Evolutionary conservation across 345 rosid species (phyloP).

Genomic region (Linum trigynum): DNA sequence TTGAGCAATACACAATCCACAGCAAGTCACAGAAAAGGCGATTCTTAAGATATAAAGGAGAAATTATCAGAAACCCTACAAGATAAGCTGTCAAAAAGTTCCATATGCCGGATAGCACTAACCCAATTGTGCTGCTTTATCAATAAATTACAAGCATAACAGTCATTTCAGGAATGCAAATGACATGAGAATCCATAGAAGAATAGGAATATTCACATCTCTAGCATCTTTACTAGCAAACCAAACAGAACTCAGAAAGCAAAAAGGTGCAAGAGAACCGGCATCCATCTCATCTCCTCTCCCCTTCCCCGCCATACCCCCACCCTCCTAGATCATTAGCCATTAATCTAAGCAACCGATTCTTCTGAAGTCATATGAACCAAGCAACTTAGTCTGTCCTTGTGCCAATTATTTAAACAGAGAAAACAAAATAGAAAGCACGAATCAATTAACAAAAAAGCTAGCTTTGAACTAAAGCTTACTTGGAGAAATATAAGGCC

Average conservation of each 20-base stretch:
- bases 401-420: background rate
- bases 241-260: too few relatives aligned
- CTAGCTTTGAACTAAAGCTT: background rate
- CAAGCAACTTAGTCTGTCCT: background rate
- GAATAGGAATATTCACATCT: background rate
- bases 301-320: background rate
- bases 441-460: background rate
- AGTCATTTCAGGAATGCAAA: background rate
- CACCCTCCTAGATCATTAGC: background rate
- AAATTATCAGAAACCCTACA: too few relatives aligned
- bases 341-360: background rate
- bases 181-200: background rate
- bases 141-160: background rate
- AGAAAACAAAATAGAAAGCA: background rate
- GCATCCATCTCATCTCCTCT: background rate
- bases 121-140: background rate
- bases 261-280: background rate
- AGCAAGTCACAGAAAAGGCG: too few relatives aligned
- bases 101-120: background rate
- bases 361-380: background rate
- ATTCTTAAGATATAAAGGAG: too few relatives aligned
- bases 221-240: too few relatives aligned
- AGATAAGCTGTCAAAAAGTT: too few relatives aligned
- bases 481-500: slow-evolving; percentile 48
- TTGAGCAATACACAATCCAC: too few relatives aligned